Evolutionary conservation across 306 rosid genomes (phyloP).

Genomic region (Cicer judaicum): DNA sequence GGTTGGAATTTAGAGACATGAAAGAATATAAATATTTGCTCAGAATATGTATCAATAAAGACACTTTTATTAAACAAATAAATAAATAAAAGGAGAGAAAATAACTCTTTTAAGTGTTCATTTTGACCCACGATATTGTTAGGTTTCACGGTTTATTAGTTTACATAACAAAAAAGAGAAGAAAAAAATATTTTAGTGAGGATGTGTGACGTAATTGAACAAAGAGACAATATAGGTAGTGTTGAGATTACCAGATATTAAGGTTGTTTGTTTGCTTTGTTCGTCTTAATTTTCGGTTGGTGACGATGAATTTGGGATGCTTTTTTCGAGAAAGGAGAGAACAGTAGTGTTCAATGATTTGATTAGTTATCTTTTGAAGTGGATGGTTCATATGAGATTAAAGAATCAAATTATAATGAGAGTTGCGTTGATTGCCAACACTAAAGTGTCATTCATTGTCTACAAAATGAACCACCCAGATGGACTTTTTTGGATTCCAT

Average conservation of each 20-base stretch:
- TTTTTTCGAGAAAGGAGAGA: not conserved
- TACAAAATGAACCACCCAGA: conserved; percentile 17
- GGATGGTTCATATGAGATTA: conserved; percentile 5
- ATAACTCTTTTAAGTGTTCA: not conserved
- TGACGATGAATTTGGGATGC: not conserved
- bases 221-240: not conserved
- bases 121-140: no score
- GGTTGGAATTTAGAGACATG: conserved; percentile 15
- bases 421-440: conserved; percentile 39
- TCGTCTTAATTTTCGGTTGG: conserved; percentile 9
- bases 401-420: not conserved
- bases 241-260: not conserved
- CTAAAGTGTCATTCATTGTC: conserved; percentile 45
- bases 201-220: conserved; percentile 33
- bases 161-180: no score
- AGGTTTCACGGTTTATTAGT: no score
- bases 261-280: not conserved
- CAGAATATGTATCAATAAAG: conserved; percentile 34
- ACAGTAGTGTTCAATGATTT: not conserved
- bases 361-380: not conserved
- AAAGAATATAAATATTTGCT: conserved; percentile 12
- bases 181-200: not conserved
- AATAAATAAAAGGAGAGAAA: conserved; percentile 1
- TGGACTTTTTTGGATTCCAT: conserved; percentile 32
- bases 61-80: conserved; percentile 17